A percentile compares a stretch with the other conserved stretches of the same genome.
These are phyloP conservation scores for Mucor plumbeus DNA, from an alignment of 371 early-diverging fungal species.

Conservation along the genomic window DNA sequence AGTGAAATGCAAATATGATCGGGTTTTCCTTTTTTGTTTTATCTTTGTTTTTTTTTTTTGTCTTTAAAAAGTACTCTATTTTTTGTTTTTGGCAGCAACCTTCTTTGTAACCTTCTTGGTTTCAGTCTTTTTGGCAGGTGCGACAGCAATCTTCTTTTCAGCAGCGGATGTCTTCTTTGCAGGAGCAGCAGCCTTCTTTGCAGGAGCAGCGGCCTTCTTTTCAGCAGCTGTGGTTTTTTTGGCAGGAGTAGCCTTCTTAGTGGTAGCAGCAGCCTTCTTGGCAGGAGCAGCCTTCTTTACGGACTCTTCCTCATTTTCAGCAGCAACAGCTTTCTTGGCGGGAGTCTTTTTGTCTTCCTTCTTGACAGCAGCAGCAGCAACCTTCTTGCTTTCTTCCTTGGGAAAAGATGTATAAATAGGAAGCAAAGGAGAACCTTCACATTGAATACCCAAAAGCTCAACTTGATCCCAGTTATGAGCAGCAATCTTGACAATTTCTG, in stretches of 20 bases:
- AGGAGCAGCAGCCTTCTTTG: constrained; percentile 5
- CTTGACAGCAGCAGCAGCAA: not conserved
- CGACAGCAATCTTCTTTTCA: constrained; percentile 8
- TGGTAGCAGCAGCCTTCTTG: constrained; percentile 12
- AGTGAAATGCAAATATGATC: constrained; percentile 6
- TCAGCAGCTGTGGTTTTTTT: not conserved
- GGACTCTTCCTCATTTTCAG: too few relatives aligned
- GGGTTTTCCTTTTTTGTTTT: not conserved
- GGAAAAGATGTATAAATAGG: constrained; percentile 24
- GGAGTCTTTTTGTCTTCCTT: not conserved
- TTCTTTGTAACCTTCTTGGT: constrained; percentile 22
- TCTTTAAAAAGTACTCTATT: constrained; percentile 1
- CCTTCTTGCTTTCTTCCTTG: constrained; percentile 6
- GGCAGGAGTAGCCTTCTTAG: not conserved
- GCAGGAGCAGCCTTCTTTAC: not conserved
- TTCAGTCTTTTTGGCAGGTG: constrained; percentile 16
- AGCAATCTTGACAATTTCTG: constrained; percentile 19
- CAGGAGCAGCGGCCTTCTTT: constrained; percentile 4
- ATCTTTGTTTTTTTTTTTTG: not conserved
- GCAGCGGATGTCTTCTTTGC: constrained; percentile 2
- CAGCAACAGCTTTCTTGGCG: not conserved
- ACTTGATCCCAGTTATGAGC: constrained; percentile 24
- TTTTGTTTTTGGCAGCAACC: constrained; percentile 14
- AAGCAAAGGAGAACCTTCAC: constrained; percentile 17
- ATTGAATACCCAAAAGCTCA: constrained; percentile 17